Base-by-base conservation (phyloP, 495 filamentous ascomycete species). In the Cudoniella acicularis region DNA sequence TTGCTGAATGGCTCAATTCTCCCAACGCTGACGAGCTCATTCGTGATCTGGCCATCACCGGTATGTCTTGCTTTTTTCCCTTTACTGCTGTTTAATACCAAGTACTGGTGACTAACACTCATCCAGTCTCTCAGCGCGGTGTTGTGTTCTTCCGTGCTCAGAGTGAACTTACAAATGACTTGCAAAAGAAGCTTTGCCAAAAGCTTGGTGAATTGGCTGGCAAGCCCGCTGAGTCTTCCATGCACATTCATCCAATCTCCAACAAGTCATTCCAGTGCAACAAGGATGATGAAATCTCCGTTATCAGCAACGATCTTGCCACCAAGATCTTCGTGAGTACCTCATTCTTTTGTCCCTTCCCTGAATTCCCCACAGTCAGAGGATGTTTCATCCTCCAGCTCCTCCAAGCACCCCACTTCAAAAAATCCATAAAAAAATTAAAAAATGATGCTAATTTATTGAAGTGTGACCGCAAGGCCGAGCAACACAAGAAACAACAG, bases 61-160 rank as follows among this genome's bases (percentile, higher is more conserved):
- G 85, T 88, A 51, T 60, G 72, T 40, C 13, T 21, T 18, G 16
- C 72, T 21, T 42, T 9, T 1, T 0, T 10, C 6, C 10, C 0
- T 21, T 26, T 8, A 13, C 16, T 21, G 18, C 17, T 2, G 64
- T 53, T 49, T 10, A n/a, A 3, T 50, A 10, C 8, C 6, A 16
- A 36, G 6, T 21, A 36, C 26, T 36, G 16, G 10, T 36, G n/a
- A 10, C 47, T 52, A 68, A 62, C 18, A 9, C 1, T 40, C 20
- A 18, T 9, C 26, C 21, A 91, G 88, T 92, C 62, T 91, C 87
- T 16, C 83, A 85, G 56, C 83, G 88, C 0, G 87, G 87, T 6
- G 89, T 92, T 0, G 88, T 91, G 27, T 91, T 90, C 75, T 89
- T 92, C 74, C 85, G 87, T 25, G 78, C 79, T 45, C 88, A 91